A percentile compares a stretch with the other conserved stretches of the same genome.
These are phyloP conservation scores for Hibiscus syriacus DNA, from an alignment of 345 rosid species.

Conservation along the genomic window DNA sequence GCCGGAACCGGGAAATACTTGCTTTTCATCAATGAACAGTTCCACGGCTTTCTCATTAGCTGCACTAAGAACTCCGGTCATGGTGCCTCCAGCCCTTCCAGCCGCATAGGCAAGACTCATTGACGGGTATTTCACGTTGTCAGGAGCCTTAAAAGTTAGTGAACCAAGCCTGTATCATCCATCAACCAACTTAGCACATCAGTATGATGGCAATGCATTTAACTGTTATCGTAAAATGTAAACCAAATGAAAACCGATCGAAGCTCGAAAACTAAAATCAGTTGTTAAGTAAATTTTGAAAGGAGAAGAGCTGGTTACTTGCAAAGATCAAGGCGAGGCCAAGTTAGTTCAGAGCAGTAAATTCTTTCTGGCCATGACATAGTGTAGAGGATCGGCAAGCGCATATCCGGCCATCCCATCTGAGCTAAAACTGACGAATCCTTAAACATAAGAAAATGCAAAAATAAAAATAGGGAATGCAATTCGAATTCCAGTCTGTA, in stretches of 20 bases:
- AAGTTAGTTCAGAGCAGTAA: slow-evolving; percentile 86
- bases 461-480: slow-evolving; percentile 1
- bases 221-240: background rate
- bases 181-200: background rate
- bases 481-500: background rate
- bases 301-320: slow-evolving; percentile 39
- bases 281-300: slow-evolving; percentile 5
- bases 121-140: slow-evolving; percentile 84
- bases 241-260: background rate
- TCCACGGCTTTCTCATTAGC: slow-evolving; percentile 86
- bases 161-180: slow-evolving; percentile 67
- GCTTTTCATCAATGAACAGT: slow-evolving; percentile 80
- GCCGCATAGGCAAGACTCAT: slow-evolving; percentile 95
- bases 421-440: slow-evolving; percentile 96
- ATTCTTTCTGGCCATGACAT: slow-evolving; percentile 97
- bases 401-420: slow-evolving; percentile 98
- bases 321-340: slow-evolving; percentile 98
- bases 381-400: slow-evolving; percentile 85
- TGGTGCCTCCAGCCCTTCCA: slow-evolving; percentile 97
- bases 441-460: slow-evolving; percentile 27
- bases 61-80: slow-evolving; percentile 99
- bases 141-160: slow-evolving; percentile 80
- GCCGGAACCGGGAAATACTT: slow-evolving; percentile 15
- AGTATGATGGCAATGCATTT: background rate
- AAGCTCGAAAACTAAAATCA: background rate